Base-by-base conservation (phyloP, 495 filamentous ascomycete species). In the Penicillium alfredii region DNA sequence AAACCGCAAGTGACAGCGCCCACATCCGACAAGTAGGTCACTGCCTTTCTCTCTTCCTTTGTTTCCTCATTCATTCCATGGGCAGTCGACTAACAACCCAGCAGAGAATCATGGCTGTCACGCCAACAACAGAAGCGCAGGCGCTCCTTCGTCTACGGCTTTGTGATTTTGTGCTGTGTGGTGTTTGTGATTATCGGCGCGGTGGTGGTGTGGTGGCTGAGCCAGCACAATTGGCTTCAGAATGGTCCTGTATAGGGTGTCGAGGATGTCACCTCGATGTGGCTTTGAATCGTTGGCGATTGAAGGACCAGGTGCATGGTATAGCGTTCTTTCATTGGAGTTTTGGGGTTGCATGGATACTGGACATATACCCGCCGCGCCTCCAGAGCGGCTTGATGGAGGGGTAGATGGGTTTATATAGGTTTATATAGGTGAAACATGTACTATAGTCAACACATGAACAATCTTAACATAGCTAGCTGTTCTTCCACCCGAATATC, bases 191-290 rank as follows among this genome's bases (percentile, higher is more conserved):
- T 59, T 3, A 49, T 45, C 3, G 59, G 47, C 10, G 47, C 52
- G 3, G 53, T 58, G 8, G 40, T 67, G 4, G 44, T 70, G 6
- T 65, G 59, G 61, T 68, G 61, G 54, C 47, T 69, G 6, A 50
- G 44, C 16, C 52, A 59, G 26, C 63, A 68, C 39, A 51, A 63
- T 29, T 69, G 66, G 66, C 31, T 66, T 14, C 51, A 48, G 15
- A 39, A n/a, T n/a, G n/a, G n/a, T n/a, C n/a, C n/a, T n/a, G n/a
- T n/a, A n/a, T n/a, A n/a, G n/a, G n/a, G n/a, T n/a, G n/a, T n/a
- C n/a, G n/a, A n/a, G n/a, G n/a, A n/a, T n/a, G n/a, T n/a, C n/a
- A n/a, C n/a, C n/a, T n/a, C n/a, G n/a, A n/a, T n/a, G n/a, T n/a
- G n/a, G 47, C 11, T 39, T 40, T 14, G 42, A 51, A 24, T 47